Conservation (phyloP, 1,284 basidiomycete genomes). For the Tylopilus sp. region DNA sequence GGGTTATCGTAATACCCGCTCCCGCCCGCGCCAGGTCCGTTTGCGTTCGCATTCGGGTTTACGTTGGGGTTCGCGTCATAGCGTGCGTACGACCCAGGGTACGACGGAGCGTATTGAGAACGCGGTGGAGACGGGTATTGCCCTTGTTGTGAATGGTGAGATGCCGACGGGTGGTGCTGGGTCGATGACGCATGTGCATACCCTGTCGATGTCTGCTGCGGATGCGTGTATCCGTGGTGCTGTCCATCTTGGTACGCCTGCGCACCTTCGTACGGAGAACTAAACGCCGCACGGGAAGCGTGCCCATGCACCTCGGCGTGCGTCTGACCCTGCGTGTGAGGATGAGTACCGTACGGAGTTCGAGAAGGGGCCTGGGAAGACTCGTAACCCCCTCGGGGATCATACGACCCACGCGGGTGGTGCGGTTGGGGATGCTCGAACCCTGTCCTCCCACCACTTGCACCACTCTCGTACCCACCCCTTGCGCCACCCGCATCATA, state of each 20-base stretch:
- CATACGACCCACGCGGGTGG: slow-evolving; percentile 23
- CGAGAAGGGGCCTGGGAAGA: slow-evolving; percentile 24
- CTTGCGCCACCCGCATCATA: slow-evolving; percentile 24
- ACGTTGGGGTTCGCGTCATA: slow-evolving; percentile 19
- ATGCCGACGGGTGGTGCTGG: slow-evolving; percentile 29
- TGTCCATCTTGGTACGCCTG: slow-evolving; percentile 30
- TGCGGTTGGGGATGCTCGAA: slow-evolving; percentile 32
- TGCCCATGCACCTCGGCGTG: slow-evolving; percentile 23
- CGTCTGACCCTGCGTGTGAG: slow-evolving; percentile 23
- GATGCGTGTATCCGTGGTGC: slow-evolving; percentile 21
- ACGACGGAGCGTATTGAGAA: slow-evolving; percentile 29
- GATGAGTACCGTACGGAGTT: slow-evolving; percentile 18
- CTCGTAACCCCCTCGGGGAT: slow-evolving; percentile 26
- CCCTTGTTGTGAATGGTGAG: slow-evolving; percentile 35
- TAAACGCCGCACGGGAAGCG: slow-evolving; percentile 27
- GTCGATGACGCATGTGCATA: slow-evolving; percentile 32
- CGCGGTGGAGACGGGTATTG: slow-evolving; percentile 29
- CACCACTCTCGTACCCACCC: slow-evolving; percentile 24
- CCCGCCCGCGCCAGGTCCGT: slow-evolving; percentile 10
- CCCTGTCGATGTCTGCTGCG: slow-evolving; percentile 27
- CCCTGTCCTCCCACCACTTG: slow-evolving; percentile 13
- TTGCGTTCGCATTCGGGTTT: slow-evolving; percentile 15
- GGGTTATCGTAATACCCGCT: slow-evolving; percentile 30
- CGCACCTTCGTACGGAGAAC: slow-evolving; percentile 27
- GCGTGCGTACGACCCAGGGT: slow-evolving; percentile 25